A percentile compares a stretch with the other conserved stretches of the same genome.
Evolutionary conservation across 2,329 filamentous ascomycete species (phyloP).

Genomic region (Pseudohalonectria lignicola): DNA sequence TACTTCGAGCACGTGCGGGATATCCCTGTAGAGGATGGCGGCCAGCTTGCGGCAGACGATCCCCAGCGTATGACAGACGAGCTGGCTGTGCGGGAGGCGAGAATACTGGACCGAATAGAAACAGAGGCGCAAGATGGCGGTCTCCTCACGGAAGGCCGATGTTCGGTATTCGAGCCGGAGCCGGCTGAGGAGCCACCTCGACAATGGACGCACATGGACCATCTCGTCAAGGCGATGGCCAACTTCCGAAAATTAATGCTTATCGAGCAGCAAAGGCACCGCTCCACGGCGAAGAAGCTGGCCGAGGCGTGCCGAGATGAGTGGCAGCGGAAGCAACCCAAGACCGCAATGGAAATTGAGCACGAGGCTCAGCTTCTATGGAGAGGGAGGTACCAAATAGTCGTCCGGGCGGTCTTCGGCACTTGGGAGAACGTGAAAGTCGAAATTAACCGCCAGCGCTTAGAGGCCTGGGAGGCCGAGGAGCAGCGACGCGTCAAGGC

Average conservation of each 20-base stretch:
- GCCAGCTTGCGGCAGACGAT: slow-evolving; percentile 43
- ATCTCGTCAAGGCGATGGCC: slow-evolving; percentile 67
- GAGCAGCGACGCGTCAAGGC: slow-evolving; percentile 54
- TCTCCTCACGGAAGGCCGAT: slow-evolving; percentile 57
- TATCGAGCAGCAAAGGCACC: slow-evolving; percentile 69
- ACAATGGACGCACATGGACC: slow-evolving; percentile 81
- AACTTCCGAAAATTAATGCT: slow-evolving; percentile 74
- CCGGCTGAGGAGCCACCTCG: slow-evolving; percentile 59
- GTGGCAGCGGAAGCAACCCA: slow-evolving; percentile 64
- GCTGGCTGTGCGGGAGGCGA: slow-evolving; percentile 56
- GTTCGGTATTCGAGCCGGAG: slow-evolving; percentile 64
- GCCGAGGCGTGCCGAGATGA: slow-evolving; percentile 70
- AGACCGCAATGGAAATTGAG: slow-evolving; percentile 70
- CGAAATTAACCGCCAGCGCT: slow-evolving; percentile 48
- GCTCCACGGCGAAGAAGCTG: slow-evolving; percentile 63
- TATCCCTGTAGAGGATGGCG: slow-evolving; percentile 47
- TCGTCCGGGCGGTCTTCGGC: slow-evolving; percentile 45
- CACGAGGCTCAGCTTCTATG: slow-evolving; percentile 62
- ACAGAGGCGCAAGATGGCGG: slow-evolving; percentile 66
- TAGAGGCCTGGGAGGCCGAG: slow-evolving; percentile 53
- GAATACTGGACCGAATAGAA: slow-evolving; percentile 57
- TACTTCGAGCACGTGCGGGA: slow-evolving; percentile 39
- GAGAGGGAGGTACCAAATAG: slow-evolving; percentile 57
- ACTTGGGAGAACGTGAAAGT: slow-evolving; percentile 55
- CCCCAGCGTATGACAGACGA: slow-evolving; percentile 47